Conservation (phyloP, 1,284 basidiomycete species). For the Apiotrichum domesticum region DNA sequence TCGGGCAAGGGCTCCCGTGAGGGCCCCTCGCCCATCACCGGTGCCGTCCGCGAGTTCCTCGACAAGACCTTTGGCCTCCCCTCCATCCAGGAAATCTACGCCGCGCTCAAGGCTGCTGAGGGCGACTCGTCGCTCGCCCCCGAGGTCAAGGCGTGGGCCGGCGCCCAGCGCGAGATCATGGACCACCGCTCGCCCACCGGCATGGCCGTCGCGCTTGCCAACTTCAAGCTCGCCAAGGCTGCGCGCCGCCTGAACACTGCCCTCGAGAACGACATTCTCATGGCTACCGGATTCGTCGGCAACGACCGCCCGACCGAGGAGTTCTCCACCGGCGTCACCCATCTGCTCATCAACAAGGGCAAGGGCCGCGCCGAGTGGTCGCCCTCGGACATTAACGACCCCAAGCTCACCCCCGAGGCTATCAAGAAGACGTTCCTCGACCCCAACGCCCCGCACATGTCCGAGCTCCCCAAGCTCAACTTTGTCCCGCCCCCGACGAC, state of each 20-base stretch:
- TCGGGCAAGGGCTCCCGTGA: conserved; percentile 59
- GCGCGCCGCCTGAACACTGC: conserved; percentile 58
- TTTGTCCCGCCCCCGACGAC: conserved; percentile 25
- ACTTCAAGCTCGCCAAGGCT: conserved; percentile 63
- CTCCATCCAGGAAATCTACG: conserved; percentile 64
- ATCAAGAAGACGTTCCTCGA: conserved; percentile 47
- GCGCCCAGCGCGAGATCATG: conserved; percentile 59
- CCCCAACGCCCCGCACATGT: conserved; percentile 58
- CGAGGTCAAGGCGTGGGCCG: conserved; percentile 65
- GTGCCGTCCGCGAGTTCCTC: conserved; percentile 63
- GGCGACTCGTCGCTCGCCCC: conserved; percentile 45
- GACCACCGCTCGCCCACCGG: conserved; percentile 78
- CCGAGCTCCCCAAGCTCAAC: conserved; percentile 46
- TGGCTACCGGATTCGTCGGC: conserved; percentile 33
- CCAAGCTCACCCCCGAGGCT: conserved; percentile 50
- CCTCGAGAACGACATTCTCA: conserved; percentile 57
- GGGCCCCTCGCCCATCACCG: conserved; percentile 55
- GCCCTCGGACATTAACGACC: conserved; percentile 58
- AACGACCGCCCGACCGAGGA: conserved; percentile 63
- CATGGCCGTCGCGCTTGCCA: conserved; percentile 73
- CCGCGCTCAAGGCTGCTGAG: conserved; percentile 52
- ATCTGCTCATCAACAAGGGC: conserved; percentile 64
- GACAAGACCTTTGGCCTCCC: conserved; percentile 69
- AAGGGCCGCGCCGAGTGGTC: conserved; percentile 38
- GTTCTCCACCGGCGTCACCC: conserved; percentile 71